These are phyloP conservation scores for Phytophthora pistaciae DNA, from an alignment of 352 stramenopile species.

Conservation along the genomic window DNA sequence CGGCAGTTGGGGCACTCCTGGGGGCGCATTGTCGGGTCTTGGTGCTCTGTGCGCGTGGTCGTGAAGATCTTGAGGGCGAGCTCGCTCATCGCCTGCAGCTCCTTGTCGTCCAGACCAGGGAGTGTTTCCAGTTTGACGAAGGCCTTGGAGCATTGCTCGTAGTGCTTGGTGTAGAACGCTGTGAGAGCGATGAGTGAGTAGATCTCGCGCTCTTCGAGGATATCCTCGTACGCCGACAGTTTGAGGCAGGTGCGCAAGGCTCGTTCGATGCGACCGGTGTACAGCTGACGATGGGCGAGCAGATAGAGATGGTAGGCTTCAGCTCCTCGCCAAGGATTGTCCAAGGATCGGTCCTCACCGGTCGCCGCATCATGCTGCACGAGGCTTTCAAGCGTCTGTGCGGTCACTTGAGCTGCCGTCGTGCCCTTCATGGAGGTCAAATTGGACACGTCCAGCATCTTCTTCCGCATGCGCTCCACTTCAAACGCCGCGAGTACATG, in stretches of 20 bases:
- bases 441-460: constrained; percentile 86
- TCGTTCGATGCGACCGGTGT: constrained; percentile 81
- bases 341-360: constrained; percentile 84
- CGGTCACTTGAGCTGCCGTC: constrained; percentile 84
- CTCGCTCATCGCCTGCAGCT: constrained; percentile 67
- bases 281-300: constrained; percentile 93
- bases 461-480: constrained; percentile 93
- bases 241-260: constrained; percentile 91
- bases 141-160: constrained; percentile 90
- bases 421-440: constrained; percentile 67
- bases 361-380: constrained; percentile 90
- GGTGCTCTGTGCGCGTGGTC: constrained; percentile 53
- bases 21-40: constrained; percentile 83
- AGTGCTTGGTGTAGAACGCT: constrained; percentile 93
- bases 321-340: constrained; percentile 94
- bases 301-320: constrained; percentile 96
- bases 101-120: constrained; percentile 63
- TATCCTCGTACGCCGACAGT: constrained; percentile 92
- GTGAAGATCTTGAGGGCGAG: constrained; percentile 91
- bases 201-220: constrained; percentile 91
- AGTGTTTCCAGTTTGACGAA: constrained; percentile 95
- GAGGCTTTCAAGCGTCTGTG: constrained; percentile 92
- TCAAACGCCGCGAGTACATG: constrained; percentile 95
- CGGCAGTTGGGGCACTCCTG: constrained; percentile 86
- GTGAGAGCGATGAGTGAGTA: constrained; percentile 95